A percentile compares a stretch with the other conserved stretches of the same genome.
These are phyloP conservation scores for Pseudotulostoma volvatum DNA, from an alignment of 495 filamentous ascomycete genomes.

Conservation along the genomic window DNA sequence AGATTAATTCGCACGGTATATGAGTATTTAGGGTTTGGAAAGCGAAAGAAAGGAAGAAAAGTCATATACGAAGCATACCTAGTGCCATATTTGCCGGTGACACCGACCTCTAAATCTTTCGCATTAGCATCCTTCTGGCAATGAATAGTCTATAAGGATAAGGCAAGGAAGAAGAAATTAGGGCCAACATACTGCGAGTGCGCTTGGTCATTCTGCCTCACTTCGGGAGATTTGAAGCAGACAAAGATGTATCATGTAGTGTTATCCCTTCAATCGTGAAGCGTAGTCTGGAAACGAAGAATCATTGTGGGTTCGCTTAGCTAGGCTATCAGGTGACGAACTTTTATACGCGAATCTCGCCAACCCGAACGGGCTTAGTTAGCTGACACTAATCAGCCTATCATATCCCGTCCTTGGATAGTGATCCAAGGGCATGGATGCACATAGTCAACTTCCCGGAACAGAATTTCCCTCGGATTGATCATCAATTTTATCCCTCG, in stretches of 20 bases:
- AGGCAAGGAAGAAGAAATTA: slow-evolving; percentile 3
- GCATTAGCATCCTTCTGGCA: slow-evolving; percentile 19
- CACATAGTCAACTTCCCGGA: background rate
- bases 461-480: too few species aligned
- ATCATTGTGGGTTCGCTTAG: background rate
- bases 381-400: too few species aligned
- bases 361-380: too few species aligned
- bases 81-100: slow-evolving; percentile 55
- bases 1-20: background rate
- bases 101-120: slow-evolving; percentile 56
- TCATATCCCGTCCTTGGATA: too few species aligned
- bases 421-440: background rate
- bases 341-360: slow-evolving; percentile 1
- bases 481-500: too few species aligned
- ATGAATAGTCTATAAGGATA: background rate
- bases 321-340: background rate
- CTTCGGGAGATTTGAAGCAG: background rate
- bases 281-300: slow-evolving; percentile 2
- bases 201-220: background rate
- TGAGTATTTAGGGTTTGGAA: too few species aligned
- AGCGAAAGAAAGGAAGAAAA: too few species aligned
- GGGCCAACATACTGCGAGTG: background rate
- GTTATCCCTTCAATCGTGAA: slow-evolving; percentile 5
- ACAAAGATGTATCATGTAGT: slow-evolving; percentile 1
- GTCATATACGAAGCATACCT: slow-evolving; percentile 36